Evolutionary conservation across 768 basidiomycete genomes (phyloP), one percentile per base, ranked within the genome.

Genomic region (Aureoboletus auriporus): DNA sequence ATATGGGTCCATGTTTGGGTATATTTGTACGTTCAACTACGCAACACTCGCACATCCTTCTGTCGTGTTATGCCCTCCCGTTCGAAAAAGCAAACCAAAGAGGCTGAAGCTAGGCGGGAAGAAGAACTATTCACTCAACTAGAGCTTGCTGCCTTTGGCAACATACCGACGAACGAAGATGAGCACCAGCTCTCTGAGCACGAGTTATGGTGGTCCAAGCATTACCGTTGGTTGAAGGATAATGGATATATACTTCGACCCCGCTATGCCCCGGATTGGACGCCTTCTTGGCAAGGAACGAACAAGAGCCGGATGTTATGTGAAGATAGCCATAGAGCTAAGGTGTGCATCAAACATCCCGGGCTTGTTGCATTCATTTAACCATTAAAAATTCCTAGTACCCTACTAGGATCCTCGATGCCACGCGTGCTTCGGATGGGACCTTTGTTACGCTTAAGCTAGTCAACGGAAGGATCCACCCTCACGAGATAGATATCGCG

Each of bases 401-500:
- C 3, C 14, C 44, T 14, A 26, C 39, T 28, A 48, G 47, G 41
- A 44, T 60, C 7, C 51, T 68, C 9, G 72, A 72, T 50, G 72
- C 13, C 17, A 46, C 46, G 2, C 30, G 30, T 30, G 30, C 11
- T 30, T 30, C 30, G 11, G 30, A 30, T 30, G 30, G 30, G 6
- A 30, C 30, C 6, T 30, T 6, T 30, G 30, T 30, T 30, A 30
- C 30, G 6, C 30, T 30, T 11, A 30, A 30, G 30, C 30, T 30
- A 30, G 30, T 30, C 30, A 11, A 30, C 30, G 11, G 11, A 30
- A 30, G 30, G 7, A 11, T 6, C 30, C 54, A 60, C 40, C 58
- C 67, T 14, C 12, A 60, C 0, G 73, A 76, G 33, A 44, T 63
- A 10, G 52, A 63, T 1, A 69, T 75, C 30, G 53, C 46, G 0